Base-by-base conservation (phyloP, 495 filamentous ascomycete genomes). In the Recurvomyces mirabilis region DNA sequence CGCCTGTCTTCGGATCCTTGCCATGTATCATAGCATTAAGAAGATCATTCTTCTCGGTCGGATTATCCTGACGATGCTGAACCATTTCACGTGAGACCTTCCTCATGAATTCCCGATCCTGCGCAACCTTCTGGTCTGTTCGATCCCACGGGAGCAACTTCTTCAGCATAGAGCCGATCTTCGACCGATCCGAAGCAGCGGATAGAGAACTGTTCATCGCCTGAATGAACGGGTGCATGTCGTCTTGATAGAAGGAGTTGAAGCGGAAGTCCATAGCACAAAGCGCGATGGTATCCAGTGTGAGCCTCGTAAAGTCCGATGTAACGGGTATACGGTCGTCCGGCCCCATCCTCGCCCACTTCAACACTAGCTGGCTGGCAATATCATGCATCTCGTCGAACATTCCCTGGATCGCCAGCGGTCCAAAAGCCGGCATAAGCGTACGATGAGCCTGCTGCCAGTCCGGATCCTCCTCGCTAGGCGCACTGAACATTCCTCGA, bases 271-370 rank as follows among this genome's bases (percentile, higher is more conserved):
- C 75, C 79, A 87, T 84, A 0, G 82, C 41, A 26, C 48, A 51
- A 9, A 86, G 68, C 4, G 78, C 78, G n/a, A 87, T 73, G 0
- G 79, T 79, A 49, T 88, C 82, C 1, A 88, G 68, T 2, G 81
- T 79, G 24, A 88, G 60, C 10, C 81, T 74, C 2, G 83, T 87
- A 45, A 89, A 84, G 58, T 87, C 79, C n/a, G 80, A 78, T 0
- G 75, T 70, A 1, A 75, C 74, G 19, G 64, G 60, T 49, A 87
- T 83, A 13, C 69, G 63, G 17, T 68, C 50, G 3, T 63, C 52
- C 0, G 74, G 59, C 0, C 81, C 82, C 47, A 74, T 68, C 20
- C 83, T 73, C 14, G 79, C 83, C 79, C 81, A 87, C 60, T 86
- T 86, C 52, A 84, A 67, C 9, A 73, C 70, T 12, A 87, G 64